These are phyloP conservation scores for Liquidambar formosana DNA, from an alignment of 164 flowering plant genomes.

Conservation along the genomic window DNA sequence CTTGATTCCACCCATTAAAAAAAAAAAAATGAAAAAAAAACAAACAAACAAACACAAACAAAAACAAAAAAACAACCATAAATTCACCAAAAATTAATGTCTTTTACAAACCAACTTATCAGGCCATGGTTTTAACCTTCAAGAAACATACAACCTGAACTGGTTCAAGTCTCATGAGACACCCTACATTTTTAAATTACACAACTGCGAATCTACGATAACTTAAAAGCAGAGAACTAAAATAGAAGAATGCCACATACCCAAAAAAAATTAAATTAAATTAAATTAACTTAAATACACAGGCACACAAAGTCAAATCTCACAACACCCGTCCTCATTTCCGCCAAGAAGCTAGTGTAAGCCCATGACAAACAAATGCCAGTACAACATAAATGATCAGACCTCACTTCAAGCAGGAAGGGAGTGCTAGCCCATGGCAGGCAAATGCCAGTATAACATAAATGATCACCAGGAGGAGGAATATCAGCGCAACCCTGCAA, in stretches of 20 bases:
- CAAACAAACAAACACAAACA: too few species aligned
- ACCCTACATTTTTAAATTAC: neutral
- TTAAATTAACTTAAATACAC: too few species aligned
- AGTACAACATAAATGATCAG: slow-evolving; percentile 43
- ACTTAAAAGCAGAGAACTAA: slow-evolving; percentile 3
- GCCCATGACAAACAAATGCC: slow-evolving; percentile 59
- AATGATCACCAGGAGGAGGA: slow-evolving; percentile 41
- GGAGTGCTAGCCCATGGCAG: slow-evolving; percentile 56
- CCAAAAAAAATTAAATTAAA: neutral
- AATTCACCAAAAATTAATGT: too few species aligned
- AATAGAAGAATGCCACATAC: neutral
- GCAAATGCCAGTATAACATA: slow-evolving; percentile 50
- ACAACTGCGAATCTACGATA: neutral
- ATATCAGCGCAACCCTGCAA: slow-evolving; percentile 47
- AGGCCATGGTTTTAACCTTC: neutral
- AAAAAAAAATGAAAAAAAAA: too few species aligned
- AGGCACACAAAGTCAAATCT: slow-evolving; percentile 4
- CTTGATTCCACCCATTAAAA: too few species aligned
- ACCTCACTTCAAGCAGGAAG: slow-evolving; percentile 45
- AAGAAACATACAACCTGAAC: neutral
- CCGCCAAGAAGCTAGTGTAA: slow-evolving; percentile 50
- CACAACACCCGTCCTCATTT: neutral
- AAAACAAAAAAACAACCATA: too few species aligned
- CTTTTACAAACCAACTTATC: neutral
- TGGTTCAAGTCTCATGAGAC: neutral